Base-by-base conservation (phyloP, 2,329 filamentous ascomycete genomes). In the Epichloe aotearoae region DNA sequence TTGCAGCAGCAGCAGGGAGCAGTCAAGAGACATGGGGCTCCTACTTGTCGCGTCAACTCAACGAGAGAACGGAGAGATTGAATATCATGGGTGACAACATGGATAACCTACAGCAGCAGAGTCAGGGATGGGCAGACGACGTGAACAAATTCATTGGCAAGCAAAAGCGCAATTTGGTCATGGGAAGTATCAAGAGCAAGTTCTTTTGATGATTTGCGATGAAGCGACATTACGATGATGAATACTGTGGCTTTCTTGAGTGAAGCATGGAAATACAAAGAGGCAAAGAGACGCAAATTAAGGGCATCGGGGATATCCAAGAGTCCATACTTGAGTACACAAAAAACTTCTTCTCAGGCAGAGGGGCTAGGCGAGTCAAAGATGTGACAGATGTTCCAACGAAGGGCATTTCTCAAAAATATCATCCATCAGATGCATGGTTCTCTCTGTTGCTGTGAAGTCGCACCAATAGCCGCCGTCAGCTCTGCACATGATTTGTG, bases 41-140 rank as follows among this genome's bases (percentile, higher is more conserved):
- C 42, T 97, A 94, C 62, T 82, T 97, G 67, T 83, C 86, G 10
- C 77, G 90, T 37, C 88, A 95, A 65, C 68, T 98, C 44, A 89
- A 94, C 59, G 90, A 97, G 68, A 73, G 93, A 47, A 95, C 93
- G 0, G 88, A 97, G 69, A 88, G 84, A 61, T 71, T 98, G 52
- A 85, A 83, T 43, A 72, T 94, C 5, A 83, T 91, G 67, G 85
- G 84, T 2, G 91, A 97, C 60, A 83, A 74, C 46, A 89, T 97
- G 81, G 85, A 95, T 55, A 82, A 79, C 55, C 69, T 96, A 53
- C 84, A 91, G 61, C 78, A 88, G 59, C 84, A 84, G 58, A 95
- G 87, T 62, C 80, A 81, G 50, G 85, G 82, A 17, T 97, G 88
- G 82, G 84, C 88, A 14, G 81, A 89, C 34, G 90, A 95, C 63